Evolutionary conservation across 202 grass and related monocot genomes (phyloP).

Genomic region (Panicum virgatum): DNA sequence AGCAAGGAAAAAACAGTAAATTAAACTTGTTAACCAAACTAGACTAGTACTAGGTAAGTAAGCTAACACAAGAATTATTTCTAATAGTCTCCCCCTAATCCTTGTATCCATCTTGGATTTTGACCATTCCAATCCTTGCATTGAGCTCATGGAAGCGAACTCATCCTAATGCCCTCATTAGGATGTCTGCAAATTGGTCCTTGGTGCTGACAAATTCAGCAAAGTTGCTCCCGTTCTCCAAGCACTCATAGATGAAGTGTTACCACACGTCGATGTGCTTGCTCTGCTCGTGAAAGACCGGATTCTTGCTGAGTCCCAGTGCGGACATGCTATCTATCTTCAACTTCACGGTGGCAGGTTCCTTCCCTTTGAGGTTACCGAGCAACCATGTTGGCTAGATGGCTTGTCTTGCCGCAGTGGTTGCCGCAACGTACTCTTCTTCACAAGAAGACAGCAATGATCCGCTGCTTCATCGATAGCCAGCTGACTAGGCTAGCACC

Average conservation of each 20-base stretch:
- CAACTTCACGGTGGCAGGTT: background rate
- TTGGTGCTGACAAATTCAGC: no score
- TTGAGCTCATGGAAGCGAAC: no score
- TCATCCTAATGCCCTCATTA: no score
- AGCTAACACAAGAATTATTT: background rate
- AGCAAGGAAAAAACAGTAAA: no score
- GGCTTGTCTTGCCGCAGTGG: background rate
- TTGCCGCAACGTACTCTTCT: background rate
- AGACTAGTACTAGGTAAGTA: no score
- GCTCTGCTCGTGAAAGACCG: background rate
- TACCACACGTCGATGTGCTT: no score
- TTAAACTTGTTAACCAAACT: no score
- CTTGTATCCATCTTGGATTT: background rate
- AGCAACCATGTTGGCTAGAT: background rate
- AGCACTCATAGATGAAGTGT: background rate
- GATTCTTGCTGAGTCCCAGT: background rate
- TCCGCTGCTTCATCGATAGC: background rate
- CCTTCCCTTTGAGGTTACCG: background rate
- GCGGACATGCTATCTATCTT: background rate
- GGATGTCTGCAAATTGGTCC: no score
- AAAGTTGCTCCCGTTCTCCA: no score
- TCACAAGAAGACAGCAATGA: background rate
- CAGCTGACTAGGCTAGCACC: background rate
- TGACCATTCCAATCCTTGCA: background rate
- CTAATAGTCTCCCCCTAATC: background rate